Evolutionary conservation across 1,139 yeast genomes (phyloP).

Genomic region (Entelexis paramagnoliae): DNA sequence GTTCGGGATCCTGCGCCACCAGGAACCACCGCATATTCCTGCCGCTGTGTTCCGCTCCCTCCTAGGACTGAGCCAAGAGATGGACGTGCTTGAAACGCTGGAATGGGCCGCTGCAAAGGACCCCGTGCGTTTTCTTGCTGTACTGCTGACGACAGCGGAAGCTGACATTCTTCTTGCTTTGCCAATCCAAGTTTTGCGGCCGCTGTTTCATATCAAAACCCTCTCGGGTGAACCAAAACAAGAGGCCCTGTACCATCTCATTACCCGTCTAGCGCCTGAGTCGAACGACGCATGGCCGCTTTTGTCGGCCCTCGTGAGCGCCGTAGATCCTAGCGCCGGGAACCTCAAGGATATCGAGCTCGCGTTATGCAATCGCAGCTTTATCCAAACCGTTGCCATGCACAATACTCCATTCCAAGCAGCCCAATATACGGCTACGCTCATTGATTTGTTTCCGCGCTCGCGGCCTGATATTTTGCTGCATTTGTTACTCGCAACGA

Average conservation of each 20-base stretch:
- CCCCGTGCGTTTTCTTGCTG: background rate
- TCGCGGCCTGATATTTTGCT: conserved; percentile 26
- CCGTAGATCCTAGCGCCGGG: conserved; percentile 7
- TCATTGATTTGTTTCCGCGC: conserved; percentile 25
- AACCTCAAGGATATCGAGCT: conserved; percentile 12
- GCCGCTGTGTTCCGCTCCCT: background rate
- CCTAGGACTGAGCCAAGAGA: background rate
- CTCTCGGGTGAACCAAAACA: background rate
- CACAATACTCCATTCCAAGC: conserved; percentile 20
- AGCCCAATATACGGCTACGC: conserved; percentile 11
- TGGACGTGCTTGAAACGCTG: background rate
- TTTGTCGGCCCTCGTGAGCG: background rate
- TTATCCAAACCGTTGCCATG: conserved; percentile 8
- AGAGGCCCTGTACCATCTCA: background rate
- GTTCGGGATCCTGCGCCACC: conserved; percentile 8
- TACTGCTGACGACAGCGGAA: background rate
- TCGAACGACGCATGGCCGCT: conserved; percentile 7
- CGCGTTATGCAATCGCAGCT: conserved; percentile 12
- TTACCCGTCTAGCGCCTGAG: background rate
- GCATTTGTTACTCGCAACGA: conserved; percentile 25
- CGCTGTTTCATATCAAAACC: background rate
- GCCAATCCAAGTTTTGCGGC: background rate
- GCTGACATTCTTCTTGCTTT: background rate
- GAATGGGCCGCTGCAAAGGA: background rate
- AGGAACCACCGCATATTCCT: background rate